Evolutionary conservation across 495 filamentous ascomycete species (phyloP).

Genomic region (Aspergillus funiculosus): DNA sequence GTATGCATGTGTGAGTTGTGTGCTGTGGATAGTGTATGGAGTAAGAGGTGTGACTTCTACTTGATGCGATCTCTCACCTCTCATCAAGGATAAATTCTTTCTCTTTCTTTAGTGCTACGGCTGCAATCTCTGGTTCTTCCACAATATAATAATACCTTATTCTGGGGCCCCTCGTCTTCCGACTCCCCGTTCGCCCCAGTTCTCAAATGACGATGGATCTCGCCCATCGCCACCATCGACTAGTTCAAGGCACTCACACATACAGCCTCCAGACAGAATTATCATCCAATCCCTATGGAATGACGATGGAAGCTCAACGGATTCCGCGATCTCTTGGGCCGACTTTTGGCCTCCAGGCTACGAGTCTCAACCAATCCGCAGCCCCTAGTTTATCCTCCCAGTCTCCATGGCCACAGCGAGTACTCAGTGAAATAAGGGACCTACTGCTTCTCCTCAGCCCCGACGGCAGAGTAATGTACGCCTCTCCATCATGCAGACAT

Average conservation of each 20-base stretch:
- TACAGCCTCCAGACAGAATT: slow-evolving; percentile 8
- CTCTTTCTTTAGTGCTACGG: too few relatives aligned
- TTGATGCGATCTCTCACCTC: too few relatives aligned
- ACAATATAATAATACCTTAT: too few relatives aligned
- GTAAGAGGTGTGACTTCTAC: too few relatives aligned
- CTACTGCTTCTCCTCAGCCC: slow-evolving; percentile 81
- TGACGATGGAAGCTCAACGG: slow-evolving; percentile 15
- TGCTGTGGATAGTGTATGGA: too few relatives aligned
- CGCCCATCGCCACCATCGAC: slow-evolving; percentile 7
- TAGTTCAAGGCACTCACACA: slow-evolving; percentile 1
- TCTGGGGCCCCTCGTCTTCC: neutral
- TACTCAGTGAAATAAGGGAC: slow-evolving; percentile 86
- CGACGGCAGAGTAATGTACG: slow-evolving; percentile 76
- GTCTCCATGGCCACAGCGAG: slow-evolving; percentile 83
- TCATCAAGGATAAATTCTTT: neutral
- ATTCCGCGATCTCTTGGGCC: slow-evolving; percentile 15
- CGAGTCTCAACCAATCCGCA: slow-evolving; percentile 7
- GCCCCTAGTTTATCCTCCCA: slow-evolving; percentile 57
- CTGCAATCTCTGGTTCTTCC: too few relatives aligned
- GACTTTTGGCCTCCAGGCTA: neutral
- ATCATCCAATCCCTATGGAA: slow-evolving; percentile 1
- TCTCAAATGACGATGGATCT: slow-evolving; percentile 12
- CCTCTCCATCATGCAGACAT: slow-evolving; percentile 69
- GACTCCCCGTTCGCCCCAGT: neutral
- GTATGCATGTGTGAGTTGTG: neutral